Evolutionary conservation across 192 early-diverging fungal genomes (phyloP).

Genomic region (Jimgerdemannia lactiflua): DNA sequence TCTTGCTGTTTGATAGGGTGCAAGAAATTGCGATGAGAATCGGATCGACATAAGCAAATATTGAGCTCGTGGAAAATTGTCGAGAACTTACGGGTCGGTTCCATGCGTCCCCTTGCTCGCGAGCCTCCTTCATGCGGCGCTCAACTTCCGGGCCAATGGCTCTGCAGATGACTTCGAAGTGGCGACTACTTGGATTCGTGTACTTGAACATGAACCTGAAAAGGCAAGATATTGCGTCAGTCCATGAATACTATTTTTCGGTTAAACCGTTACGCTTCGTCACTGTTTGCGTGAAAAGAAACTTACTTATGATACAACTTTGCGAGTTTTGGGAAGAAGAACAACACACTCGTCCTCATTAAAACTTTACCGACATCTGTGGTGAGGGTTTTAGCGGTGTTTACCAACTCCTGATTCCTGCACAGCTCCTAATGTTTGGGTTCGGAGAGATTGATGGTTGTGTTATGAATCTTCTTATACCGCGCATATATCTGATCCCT

Average conservation of each 20-base stretch:
- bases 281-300: too few species aligned
- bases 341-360: not conserved
- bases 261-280: too few species aligned
- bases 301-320: conserved; percentile 7
- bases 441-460: not conserved
- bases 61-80: too few species aligned
- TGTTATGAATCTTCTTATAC: too few species aligned
- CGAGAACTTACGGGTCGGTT: not conserved
- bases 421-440: not conserved
- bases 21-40: too few species aligned
- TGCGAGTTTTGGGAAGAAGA: conserved; percentile 2
- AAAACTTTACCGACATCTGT: conserved; percentile 1
- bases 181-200: too few species aligned
- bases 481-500: too few species aligned
- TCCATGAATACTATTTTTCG: too few species aligned
- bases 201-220: not conserved
- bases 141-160: not conserved
- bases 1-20: conserved; percentile 16
- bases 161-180: too few species aligned
- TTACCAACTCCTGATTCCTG: not conserved
- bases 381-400: not conserved
- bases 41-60: too few species aligned
- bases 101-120: not conserved
- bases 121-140: conserved; percentile 3
- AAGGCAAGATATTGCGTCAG: too few species aligned